Base-by-base conservation (phyloP, 2,329 filamentous ascomycete genomes). In the Arthroderma sp. region DNA sequence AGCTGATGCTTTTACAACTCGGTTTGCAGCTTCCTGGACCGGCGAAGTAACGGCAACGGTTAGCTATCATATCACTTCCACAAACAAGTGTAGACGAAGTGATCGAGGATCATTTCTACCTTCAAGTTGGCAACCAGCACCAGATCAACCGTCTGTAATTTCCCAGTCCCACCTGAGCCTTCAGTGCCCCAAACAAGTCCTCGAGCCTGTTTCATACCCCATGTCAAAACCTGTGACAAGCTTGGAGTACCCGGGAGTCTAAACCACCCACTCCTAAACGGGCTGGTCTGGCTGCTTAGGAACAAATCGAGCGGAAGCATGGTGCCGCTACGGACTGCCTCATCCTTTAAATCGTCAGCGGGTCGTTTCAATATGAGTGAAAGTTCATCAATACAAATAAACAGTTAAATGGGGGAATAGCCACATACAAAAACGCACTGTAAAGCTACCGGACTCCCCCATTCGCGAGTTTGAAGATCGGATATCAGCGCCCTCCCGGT, bases 361-460 rank as follows among this genome's bases (percentile, higher is more conserved):
- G 15, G 15, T 22, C 34, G 22, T 22, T 27, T 27, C 22, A 10
- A 9, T n/a, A 27, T 39, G 39, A 50, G 37, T 27, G 28, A 31
- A 6, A 27, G 3, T 11, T 29, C 27, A 15, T 22, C 15, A 22
- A 3, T 27, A 11, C 11, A 37, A 6, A 15, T 11, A 52, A 11
- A 31, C 5, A 4, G 6, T 29, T 15, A 36, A 27, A 10, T 43
- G 6, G 1, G 8, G 40, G 28, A 47, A 46, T 22, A 34, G 6
- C 28, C 15, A 61, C 67, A 44, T 63, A 72, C 68, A 40, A 96
- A 69, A 4, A 88, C 91, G 3, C 80, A 77, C 1, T 83, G 83
- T 1, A 98, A 68, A 3, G 84, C 86, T 6, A 89, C 72, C 1
- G 91, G 91, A 38, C 80, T 75, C 1, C 91, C 91, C 63, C 78